Conservation (phyloP, 148 eudicot genomes). For the Rhododendron ovatum region DNA sequence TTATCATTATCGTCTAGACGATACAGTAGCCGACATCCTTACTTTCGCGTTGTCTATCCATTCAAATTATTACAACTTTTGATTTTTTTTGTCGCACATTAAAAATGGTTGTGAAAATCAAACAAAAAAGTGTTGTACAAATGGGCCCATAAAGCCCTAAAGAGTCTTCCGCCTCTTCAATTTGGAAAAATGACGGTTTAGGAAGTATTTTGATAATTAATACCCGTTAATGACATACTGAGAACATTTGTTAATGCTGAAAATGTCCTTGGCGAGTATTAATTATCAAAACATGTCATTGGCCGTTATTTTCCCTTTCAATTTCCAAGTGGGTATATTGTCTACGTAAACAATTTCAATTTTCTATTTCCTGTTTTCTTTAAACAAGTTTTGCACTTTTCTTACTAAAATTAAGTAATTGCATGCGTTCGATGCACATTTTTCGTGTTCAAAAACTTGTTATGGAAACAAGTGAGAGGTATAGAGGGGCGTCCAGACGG, state of each 20-base stretch:
- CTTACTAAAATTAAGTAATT: too few species aligned
- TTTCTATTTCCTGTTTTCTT: not conserved
- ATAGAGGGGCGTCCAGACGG: not conserved
- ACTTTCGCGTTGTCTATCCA: not conserved
- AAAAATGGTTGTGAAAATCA: not conserved
- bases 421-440: not conserved
- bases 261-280: too few species aligned
- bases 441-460: not conserved
- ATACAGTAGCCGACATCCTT: not conserved
- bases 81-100: not conserved
- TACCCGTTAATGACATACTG: too few species aligned
- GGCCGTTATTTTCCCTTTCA: too few species aligned
- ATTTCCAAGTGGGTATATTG: not conserved
- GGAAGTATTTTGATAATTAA: too few species aligned
- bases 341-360: not conserved
- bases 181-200: too few species aligned
- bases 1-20: too few species aligned
- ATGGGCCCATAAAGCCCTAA: not conserved
- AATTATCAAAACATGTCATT: too few species aligned
- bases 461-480: not conserved
- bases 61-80: not conserved
- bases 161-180: not conserved
- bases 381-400: not conserved
- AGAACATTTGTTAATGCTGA: too few species aligned
- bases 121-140: too few species aligned